Conservation (phyloP, 768 basidiomycete species). For the Collybiopsis luxurians region DNA sequence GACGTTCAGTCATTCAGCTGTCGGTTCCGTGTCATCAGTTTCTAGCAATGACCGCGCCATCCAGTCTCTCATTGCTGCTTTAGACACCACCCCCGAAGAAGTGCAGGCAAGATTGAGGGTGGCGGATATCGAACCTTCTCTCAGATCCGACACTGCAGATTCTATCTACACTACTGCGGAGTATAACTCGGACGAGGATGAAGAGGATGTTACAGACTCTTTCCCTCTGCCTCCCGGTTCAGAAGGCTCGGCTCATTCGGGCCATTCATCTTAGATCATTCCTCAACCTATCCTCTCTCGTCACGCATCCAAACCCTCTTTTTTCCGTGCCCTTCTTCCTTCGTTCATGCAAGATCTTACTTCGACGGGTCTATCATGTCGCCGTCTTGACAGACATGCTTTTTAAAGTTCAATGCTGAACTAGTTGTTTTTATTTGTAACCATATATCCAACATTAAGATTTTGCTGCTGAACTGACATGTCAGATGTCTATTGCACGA, state of each 20-base stretch:
- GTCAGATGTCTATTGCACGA: not conserved
- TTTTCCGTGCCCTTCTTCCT: not conserved
- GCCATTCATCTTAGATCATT: not conserved
- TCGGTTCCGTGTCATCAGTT: conserved; percentile 34
- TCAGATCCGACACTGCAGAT: conserved; percentile 25
- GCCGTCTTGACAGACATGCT: not conserved
- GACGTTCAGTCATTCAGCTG: conserved; percentile 28
- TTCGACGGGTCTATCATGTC: not conserved
- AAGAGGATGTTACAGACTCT: conserved; percentile 34
- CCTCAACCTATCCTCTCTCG: not conserved
- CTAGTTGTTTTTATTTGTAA: not conserved
- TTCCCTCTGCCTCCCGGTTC: conserved; percentile 39
- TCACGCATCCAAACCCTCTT: not conserved
- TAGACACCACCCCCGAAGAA: conserved; percentile 47
- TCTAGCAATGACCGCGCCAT: conserved; percentile 53
- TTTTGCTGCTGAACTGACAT: not conserved
- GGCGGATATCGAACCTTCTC: conserved; percentile 57
- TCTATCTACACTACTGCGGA: conserved; percentile 27
- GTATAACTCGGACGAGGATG: conserved; percentile 16
- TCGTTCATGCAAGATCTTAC: not conserved
- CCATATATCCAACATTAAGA: not conserved
- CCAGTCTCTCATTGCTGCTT: conserved; percentile 65
- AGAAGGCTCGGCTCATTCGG: not conserved
- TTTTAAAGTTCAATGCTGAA: not conserved
- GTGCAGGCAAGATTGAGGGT: conserved; percentile 50